A percentile compares a stretch with the other conserved stretches of the same genome.
Evolutionary conservation across 116 monocot species (phyloP).

Genomic region (Zostera marina): DNA sequence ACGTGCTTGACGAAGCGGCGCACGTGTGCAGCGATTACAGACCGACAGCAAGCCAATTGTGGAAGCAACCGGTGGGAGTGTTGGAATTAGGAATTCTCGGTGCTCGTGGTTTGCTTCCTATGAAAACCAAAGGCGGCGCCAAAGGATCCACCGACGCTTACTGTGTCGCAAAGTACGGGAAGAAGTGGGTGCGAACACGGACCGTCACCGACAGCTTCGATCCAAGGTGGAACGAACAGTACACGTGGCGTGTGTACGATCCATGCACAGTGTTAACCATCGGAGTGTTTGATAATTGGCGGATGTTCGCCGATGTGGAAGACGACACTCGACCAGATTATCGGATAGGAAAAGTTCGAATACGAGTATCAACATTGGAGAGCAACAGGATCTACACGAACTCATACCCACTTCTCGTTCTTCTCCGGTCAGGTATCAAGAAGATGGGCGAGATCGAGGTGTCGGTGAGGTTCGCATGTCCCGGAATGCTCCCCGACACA

Average conservation of each 20-base stretch:
- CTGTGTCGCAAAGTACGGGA: constrained; percentile 92
- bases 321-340: constrained; percentile 48
- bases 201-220: constrained; percentile 82
- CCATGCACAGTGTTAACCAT: constrained; percentile 96
- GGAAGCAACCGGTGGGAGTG: constrained; percentile 63
- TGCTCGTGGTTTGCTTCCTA: constrained; percentile 65
- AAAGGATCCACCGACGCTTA: constrained; percentile 94
- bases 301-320: constrained; percentile 48
- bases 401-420: constrained; percentile 63
- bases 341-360: constrained; percentile 81
- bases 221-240: constrained; percentile 97
- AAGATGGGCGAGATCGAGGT: constrained; percentile 95
- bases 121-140: constrained; percentile 74
- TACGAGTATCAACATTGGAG: constrained; percentile 81
- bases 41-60: constrained; percentile 81
- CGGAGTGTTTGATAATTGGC: constrained; percentile 93
- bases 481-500: constrained; percentile 63
- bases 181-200: constrained; percentile 89
- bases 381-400: constrained; percentile 73
- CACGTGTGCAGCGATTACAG: constrained; percentile 88
- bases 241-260: constrained; percentile 96
- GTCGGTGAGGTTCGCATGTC: constrained; percentile 59
- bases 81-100: constrained; percentile 81
- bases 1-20: constrained; percentile 92
- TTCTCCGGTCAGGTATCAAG: constrained; percentile 63